These are phyloP conservation scores for Protostelium mycophagum DNA, from an alignment of 78 protist genomes.

Conservation along the genomic window DNA sequence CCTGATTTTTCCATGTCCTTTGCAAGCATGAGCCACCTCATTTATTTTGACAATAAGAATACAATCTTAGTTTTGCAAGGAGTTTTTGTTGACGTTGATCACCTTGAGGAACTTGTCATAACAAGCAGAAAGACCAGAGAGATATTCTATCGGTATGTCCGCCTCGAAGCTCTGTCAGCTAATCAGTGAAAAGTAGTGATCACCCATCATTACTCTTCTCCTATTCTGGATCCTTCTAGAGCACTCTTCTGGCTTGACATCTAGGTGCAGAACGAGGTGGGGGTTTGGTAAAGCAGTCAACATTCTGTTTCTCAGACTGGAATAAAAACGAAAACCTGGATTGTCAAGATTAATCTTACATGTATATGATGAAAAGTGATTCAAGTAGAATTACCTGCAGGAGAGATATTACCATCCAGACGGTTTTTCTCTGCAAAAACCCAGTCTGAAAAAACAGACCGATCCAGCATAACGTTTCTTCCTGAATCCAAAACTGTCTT, in stretches of 20 bases:
- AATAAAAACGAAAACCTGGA: constrained; percentile 28
- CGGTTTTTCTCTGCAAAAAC: constrained; percentile 75
- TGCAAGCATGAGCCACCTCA: no score
- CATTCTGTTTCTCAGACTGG: constrained; percentile 6
- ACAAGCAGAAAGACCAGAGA: constrained; percentile 36
- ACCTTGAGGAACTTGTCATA: constrained; percentile 32
- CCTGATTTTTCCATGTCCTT: constrained; percentile 39
- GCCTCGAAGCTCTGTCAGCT: constrained; percentile 52
- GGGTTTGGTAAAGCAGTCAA: constrained; percentile 50
- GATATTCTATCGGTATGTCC: constrained; percentile 64
- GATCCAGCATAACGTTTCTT: constrained; percentile 65
- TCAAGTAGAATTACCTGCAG: constrained; percentile 21
- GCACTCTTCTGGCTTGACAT: constrained; percentile 58
- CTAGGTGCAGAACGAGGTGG: constrained; percentile 31
- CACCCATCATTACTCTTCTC: constrained; percentile 22
- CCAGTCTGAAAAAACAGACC: constrained; percentile 72
- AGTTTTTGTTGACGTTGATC: no score
- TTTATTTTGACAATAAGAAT: no score
- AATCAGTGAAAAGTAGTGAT: background rate
- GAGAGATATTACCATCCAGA: constrained; percentile 43
- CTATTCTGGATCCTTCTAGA: constrained; percentile 41
- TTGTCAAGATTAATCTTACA: background rate
- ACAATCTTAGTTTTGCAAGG: no score
- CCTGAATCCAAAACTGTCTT: constrained; percentile 5
- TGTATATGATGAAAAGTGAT: background rate